A percentile compares a stretch with the other conserved stretches of the same genome.
Conservation (phyloP, 2,329 filamentous ascomycete genomes). For the Penicillium nordicum region DNA sequence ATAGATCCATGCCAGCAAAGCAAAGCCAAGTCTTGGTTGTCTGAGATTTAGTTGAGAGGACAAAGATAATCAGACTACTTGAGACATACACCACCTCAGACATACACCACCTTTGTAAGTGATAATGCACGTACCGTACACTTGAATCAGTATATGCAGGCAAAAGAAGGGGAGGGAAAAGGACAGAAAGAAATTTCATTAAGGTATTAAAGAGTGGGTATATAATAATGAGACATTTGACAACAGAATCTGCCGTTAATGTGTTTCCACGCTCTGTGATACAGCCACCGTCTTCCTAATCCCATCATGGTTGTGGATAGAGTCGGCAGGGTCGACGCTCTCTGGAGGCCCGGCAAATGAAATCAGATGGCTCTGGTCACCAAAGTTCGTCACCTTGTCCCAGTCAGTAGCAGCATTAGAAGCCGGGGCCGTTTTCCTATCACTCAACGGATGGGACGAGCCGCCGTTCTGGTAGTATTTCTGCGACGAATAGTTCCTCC, state of each 20-base stretch:
- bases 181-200: not conserved
- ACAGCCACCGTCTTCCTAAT: slow-evolving; percentile 22
- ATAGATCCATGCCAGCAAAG: not conserved
- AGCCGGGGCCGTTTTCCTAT: slow-evolving; percentile 19
- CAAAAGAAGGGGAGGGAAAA: not conserved
- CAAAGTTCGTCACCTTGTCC: slow-evolving; percentile 23
- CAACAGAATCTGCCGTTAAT: not conserved
- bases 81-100: not conserved
- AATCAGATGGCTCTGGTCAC: slow-evolving; percentile 34
- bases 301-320: slow-evolving; percentile 12
- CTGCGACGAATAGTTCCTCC: slow-evolving; percentile 28
- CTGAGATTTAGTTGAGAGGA: too few species aligned
- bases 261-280: slow-evolving; percentile 17
- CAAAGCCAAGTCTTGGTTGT: too few species aligned
- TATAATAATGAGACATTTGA: not conserved
- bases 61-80: not conserved
- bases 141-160: too few species aligned
- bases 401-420: slow-evolving; percentile 16
- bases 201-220: slow-evolving; percentile 4
- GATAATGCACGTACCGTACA: too few species aligned
- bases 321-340: not conserved
- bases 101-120: not conserved
- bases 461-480: slow-evolving; percentile 27
- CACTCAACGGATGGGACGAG: slow-evolving; percentile 29
- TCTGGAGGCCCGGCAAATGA: slow-evolving; percentile 27